Evolutionary conservation across 306 rosid species (phyloP), one percentile per base, ranked within the genome.

Genomic region (Dalbergia cochinchinensis): DNA sequence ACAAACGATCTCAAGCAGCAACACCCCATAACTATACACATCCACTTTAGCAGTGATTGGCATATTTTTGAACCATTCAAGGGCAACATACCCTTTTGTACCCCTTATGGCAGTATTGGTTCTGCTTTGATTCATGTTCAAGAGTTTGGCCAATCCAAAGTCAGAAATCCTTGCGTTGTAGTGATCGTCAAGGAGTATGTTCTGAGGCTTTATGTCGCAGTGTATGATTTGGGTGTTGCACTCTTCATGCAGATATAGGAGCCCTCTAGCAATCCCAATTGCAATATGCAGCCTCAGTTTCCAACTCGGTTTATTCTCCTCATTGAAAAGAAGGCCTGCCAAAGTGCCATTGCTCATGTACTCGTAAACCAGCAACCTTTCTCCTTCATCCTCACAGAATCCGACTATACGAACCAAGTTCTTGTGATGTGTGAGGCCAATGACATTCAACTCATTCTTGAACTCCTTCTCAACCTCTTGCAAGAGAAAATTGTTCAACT

Each of bases 31-130:
- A 31, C 87, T 84, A 57, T 76, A 84, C 12, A 84, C 87, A 71
- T 84, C 87, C 42, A 84, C 87, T 33, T 70, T 51, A 5, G 87
- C 68, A 0, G 85, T 84, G 53, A 84, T 76, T 10, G 85, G 85
- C 85, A 71, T 65, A 47, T 76, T 84, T 41, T 71, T 84, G 41
- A 84, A 80, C 87, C 87, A 84, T 59, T 84, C 87, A 71, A 80
- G 68, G 6, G 87, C 87, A 71, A 84, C 87, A 80, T 84, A 84
- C 39, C 87, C 87, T 84, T 71, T 84, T 76, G 87, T 84, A 65
- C 87, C 87, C 33, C 85, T 84, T 48, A 84, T 76, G n/a, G 20
- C 85, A 65, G 85, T 84, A 16, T 71, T 68, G 62, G 87, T 84
- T 80, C 9, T 78, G 80, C 82, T 84, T 42, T 80, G 85, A 4